Evolutionary conservation across 192 early-diverging fungal species (phyloP), one percentile per base, ranked within the genome.

Genomic region (Cetraspora pellucida): DNA sequence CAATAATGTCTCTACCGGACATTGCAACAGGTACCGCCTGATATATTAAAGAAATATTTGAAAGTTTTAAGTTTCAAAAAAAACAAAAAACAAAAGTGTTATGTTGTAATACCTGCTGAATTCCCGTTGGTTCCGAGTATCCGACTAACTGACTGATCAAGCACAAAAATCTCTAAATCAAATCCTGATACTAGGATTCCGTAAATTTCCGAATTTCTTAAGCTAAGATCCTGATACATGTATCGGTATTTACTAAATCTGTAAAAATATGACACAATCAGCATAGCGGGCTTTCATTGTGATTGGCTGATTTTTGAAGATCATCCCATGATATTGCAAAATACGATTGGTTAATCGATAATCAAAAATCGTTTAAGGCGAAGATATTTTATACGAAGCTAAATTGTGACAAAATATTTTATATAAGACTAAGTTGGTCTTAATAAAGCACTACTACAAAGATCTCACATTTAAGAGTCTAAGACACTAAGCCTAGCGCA

Each of bases 1-100:
- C 94, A 75, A 95, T 90, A 37, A 95, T 88, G 61, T 95, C 94
- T 31, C 94, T 83, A 60, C 94, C 94, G 49, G 87, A 88, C 47
- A 95, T 74, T 1, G 89, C 92, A 4, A 92, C 89, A 11, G 94
- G 93, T 0, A 93, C 86, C 0, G 94, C 92, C 76, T 75, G 65
- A 75, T 25, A 54, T 31, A 28, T 57, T 10, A 30, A 23, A 71
- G 3, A 54, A 25, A 17, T 5, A 16, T 52, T n/a, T n/a, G n/a
- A 19, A 54, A 54, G 19, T 16, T 54, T 19, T 3, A n/a, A 7
- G 10, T n/a, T n/a, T n/a, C n/a, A n/a, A 17, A 45, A 46, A 49
- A n/a, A 46, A 13, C 14, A n/a, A 11, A 23, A n/a, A n/a, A n/a
- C n/a, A 43, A 47, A 11, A 68, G 16, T 17, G 11, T 10, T 46